These are phyloP conservation scores for Eruca vesicaria DNA, from an alignment of 441 rosid species.

Conservation along the genomic window DNA sequence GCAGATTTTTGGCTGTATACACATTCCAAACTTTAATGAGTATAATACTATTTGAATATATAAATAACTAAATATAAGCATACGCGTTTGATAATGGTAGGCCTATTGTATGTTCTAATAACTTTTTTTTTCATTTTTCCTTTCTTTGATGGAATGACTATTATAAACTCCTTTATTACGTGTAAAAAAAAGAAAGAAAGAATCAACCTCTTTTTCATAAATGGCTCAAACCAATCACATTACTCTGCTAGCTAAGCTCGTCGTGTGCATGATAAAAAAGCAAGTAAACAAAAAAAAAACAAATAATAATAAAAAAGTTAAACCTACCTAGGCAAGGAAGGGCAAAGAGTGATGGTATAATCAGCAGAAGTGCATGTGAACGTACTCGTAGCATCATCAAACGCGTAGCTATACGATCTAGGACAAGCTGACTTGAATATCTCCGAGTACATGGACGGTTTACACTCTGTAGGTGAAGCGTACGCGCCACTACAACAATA, in stretches of 20 bases:
- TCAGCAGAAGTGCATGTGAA: slow-evolving; percentile 77
- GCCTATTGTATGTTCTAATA: slow-evolving; percentile 15
- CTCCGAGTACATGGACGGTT: slow-evolving; percentile 61
- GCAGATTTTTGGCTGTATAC: slow-evolving; percentile 36
- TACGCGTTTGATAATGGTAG: slow-evolving; percentile 23
- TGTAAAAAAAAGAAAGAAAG: slow-evolving; percentile 22
- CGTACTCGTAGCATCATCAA: slow-evolving; percentile 71
- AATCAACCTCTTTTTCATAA: slow-evolving; percentile 13
- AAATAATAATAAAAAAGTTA: background rate
- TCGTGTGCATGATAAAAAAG: slow-evolving; percentile 29
- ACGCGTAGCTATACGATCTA: slow-evolving; percentile 67
- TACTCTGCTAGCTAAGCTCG: slow-evolving; percentile 38
- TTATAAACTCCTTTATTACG: slow-evolving; percentile 33
- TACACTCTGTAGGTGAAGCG: slow-evolving; percentile 53
- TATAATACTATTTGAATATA: background rate
- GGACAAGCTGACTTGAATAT: slow-evolving; percentile 68
- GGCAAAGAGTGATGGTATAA: slow-evolving; percentile 83
- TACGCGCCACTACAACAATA: slow-evolving; percentile 69
- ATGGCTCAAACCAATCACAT: slow-evolving; percentile 33
- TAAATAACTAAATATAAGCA: background rate
- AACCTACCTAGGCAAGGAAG: slow-evolving; percentile 47
- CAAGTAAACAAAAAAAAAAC: background rate
- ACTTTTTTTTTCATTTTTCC: slow-evolving; percentile 7
- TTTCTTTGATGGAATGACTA: slow-evolving; percentile 28
- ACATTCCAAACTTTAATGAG: slow-evolving; percentile 18